Conservation (phyloP, 306 rosid genomes). For the Cucumis melo region DNA sequence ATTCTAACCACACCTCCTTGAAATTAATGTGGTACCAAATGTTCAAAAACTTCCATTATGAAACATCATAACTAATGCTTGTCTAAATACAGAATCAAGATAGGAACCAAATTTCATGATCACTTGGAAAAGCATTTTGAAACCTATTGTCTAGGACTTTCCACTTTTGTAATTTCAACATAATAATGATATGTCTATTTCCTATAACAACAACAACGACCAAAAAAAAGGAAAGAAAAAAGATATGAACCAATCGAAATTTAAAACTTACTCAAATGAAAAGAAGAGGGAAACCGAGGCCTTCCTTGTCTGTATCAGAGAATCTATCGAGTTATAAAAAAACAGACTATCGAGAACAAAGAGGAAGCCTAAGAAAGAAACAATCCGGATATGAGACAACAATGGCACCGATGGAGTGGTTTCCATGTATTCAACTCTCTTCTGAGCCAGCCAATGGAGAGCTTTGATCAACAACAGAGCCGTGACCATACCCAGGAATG, state of each 20-base stretch:
- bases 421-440: slow-evolving; percentile 95
- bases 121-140: neutral
- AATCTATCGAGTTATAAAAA: slow-evolving; percentile 49
- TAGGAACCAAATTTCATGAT: neutral
- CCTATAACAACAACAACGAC: too few relatives aligned
- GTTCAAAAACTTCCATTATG: neutral
- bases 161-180: neutral
- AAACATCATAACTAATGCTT: neutral
- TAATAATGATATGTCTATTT: neutral
- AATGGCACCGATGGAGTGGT: slow-evolving; percentile 80
- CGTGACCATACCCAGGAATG: slow-evolving; percentile 86
- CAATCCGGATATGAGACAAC: slow-evolving; percentile 76
- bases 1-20: neutral
- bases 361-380: slow-evolving; percentile 86
- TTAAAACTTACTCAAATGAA: slow-evolving; percentile 75
- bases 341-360: slow-evolving; percentile 64
- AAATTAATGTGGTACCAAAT: neutral
- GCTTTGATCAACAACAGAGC: slow-evolving; percentile 78
- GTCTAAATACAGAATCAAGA: neutral
- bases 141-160: neutral
- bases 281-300: slow-evolving; percentile 94
- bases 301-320: slow-evolving; percentile 48
- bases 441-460: slow-evolving; percentile 96
- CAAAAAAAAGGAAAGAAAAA: too few relatives aligned
- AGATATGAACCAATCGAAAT: neutral